Evolutionary conservation across 441 rosid genomes (phyloP).

Genomic region (Erysimum cheiri): DNA sequence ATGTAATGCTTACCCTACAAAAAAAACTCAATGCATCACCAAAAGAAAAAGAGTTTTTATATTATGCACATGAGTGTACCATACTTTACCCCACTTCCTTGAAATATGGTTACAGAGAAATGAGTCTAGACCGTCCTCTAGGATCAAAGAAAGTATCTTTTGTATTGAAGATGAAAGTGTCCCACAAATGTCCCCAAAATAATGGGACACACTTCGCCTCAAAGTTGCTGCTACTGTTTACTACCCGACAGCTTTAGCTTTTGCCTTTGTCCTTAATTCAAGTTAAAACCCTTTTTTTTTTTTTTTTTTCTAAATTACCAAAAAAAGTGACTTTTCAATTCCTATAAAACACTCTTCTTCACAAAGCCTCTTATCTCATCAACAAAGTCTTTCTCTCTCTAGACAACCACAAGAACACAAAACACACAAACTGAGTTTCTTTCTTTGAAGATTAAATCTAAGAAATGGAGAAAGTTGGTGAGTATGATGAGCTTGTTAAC

Average conservation of each 20-base stretch:
- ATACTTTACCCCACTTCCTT: slow-evolving; percentile 35
- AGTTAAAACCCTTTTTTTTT: slow-evolving; percentile 9
- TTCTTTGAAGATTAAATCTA: slow-evolving; percentile 18
- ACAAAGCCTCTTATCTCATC: slow-evolving; percentile 32
- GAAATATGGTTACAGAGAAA: slow-evolving; percentile 29
- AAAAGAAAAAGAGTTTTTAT: slow-evolving; percentile 28
- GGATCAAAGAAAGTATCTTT: slow-evolving; percentile 40
- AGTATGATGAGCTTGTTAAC: slow-evolving; percentile 45
- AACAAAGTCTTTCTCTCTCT: slow-evolving; percentile 33
- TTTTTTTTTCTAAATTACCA: slow-evolving; percentile 15
- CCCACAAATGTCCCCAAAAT: slow-evolving; percentile 68
- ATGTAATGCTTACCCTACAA: slow-evolving; percentile 48
- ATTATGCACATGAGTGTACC: slow-evolving; percentile 45
- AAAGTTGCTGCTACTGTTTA: slow-evolving; percentile 62
- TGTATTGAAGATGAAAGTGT: slow-evolving; percentile 47
- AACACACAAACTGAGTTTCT: slow-evolving; percentile 7
- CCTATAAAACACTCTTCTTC: slow-evolving; percentile 48
- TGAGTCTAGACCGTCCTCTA: slow-evolving; percentile 30
- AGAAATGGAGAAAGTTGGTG: slow-evolving; percentile 49
- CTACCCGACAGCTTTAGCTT: slow-evolving; percentile 77
- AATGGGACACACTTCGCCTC: slow-evolving; percentile 60
- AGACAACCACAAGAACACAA: slow-evolving; percentile 10
- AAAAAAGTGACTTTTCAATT: slow-evolving; percentile 15
- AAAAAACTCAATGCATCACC: slow-evolving; percentile 31
- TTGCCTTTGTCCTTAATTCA: slow-evolving; percentile 59